Base-by-base conservation (phyloP, 2,329 filamentous ascomycete genomes). In the Colletotrichum siamense region DNA sequence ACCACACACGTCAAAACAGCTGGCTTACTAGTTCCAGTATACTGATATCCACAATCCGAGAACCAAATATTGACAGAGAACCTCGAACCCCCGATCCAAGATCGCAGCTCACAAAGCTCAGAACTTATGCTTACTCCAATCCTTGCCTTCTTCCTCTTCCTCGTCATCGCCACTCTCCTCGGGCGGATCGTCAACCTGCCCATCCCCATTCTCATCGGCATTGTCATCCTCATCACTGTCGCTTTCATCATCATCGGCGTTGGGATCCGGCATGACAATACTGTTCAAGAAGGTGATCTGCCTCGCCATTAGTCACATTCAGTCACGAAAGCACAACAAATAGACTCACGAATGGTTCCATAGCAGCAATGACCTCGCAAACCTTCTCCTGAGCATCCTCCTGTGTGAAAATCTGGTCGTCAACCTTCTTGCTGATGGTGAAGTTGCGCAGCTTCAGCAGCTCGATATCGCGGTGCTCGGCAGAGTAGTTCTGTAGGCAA, bases 381-480 rank as follows among this genome's bases (percentile, higher is more conserved):
- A 98, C 89, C 81, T 90, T 91, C 34, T 92, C 90, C 84, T 95
- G 90, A 18, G 91, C 92, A 80, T 92, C 87, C 63, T 90, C 86
- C 62, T 89, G 88, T 44, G 92, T 87, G 24, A 98, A 88, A 64
- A 95, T 88, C 12, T 88, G 84, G 80, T 96, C 95, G 15, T 89
- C 83, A 44, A 98, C 85, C 81, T 92, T 92, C 75, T 89, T 92
- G 49, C 92, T 90, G 26, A 98, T 85, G 0, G 94, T 96, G 83
- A 94, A 98, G 83, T 93, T 97, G 77, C 93, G 91, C 81, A 98
- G 88, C 80, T 95, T 94, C 71, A 98, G 88, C 69, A 98, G 89
- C 71, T 93, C 92, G 81, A 98, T 96, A 79, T 98, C 94, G 57
- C 91, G 87, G 82, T 98, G 95, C 74, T 95, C 92, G 24, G 90